phyloP scores from a whole-genome alignment of 345 rosid genomes.

The Citrus australasica region DNA sequence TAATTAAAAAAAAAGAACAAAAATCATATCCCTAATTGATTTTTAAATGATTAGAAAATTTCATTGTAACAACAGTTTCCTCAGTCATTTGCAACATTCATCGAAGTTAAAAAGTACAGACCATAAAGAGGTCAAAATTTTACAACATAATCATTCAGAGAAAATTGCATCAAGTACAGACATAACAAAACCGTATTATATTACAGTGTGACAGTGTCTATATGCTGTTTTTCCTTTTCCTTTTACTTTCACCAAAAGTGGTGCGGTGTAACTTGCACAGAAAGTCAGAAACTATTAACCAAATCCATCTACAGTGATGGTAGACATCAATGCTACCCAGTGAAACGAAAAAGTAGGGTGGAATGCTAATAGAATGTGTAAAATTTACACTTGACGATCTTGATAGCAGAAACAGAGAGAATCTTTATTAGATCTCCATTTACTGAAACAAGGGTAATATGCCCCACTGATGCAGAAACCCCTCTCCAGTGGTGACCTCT shows the following conservation, averaged over 20 bases:
- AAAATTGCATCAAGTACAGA: neutral
- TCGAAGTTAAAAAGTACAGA: neutral
- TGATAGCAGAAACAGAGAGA: neutral
- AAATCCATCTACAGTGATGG: conserved; percentile 5
- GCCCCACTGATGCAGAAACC: conserved; percentile 95
- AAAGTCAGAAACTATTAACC: conserved; percentile 9
- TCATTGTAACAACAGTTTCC: neutral
- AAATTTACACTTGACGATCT: conserved; percentile 17
- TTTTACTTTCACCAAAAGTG: conserved; percentile 7
- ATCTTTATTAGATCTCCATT: conserved; percentile 4
- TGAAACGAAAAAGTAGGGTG: neutral
- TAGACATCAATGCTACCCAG: neutral
- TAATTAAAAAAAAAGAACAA: neutral
- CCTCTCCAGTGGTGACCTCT: conserved; percentile 91
- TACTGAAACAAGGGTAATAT: conserved; percentile 57
- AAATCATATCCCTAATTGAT: neutral
- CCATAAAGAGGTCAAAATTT: neutral
- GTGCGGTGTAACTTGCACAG: neutral
- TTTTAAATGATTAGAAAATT: neutral
- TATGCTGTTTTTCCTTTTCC: neutral
- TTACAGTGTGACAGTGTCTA: neutral
- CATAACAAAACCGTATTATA: neutral
- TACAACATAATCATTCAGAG: neutral
- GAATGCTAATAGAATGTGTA: neutral
- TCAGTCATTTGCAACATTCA: neutral